Base-by-base conservation (phyloP, 108 stramenopile genomes). In the Seminavis robusta region DNA sequence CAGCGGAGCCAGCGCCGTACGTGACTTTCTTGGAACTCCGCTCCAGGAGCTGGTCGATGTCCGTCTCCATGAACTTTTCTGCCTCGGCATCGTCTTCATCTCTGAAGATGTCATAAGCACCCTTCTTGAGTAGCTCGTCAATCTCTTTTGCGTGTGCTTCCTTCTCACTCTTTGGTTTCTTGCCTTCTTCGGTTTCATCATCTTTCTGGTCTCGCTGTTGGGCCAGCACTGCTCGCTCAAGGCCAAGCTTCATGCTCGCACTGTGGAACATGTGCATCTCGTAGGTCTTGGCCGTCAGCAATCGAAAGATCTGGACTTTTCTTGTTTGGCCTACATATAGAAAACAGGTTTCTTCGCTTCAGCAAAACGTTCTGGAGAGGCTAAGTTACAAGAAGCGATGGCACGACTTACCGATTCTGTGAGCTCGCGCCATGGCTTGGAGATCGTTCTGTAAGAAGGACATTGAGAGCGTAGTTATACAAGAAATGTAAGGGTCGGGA, bases 241-340 rank as follows among this genome's bases (percentile, higher is more conserved):
- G 64, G 31, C 97, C 97, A 0, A 98, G 77, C 59, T 99, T 99
- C 61, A 94, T 74, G 43, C 92, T 92, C 9, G 97, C 97, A 57
- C 80, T 81, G 63, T 98, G 94, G 52, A 98, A 99, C 96, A 98
- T 96, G 58, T 96, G 92, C 83, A 92, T 88, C 62, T 98, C 99
- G 71, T 98, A 98, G 5, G 95, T 98, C 45, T 93, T 93, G 17
- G 94, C 81, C 10, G 95, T 96, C 23, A 98, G 71, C 5, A 97
- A 76, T 6, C 89, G 80, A 56, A 86, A 95, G 1, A 94, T 91
- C 16, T 72, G 82, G 40, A 89, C 84, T n/a, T n/a, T n/a, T n/a
- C n/a, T n/a, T n/a, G n/a, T n/a, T n/a, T n/a, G n/a, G n/a, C n/a
- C n/a, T n/a, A n/a, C n/a, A n/a, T n/a, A n/a, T n/a, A n/a, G n/a